A percentile compares a stretch with the other conserved stretches of the same genome.
phyloP scores from a whole-genome alignment of 495 filamentous ascomycete genomes.

The Tuber aestivum region DNA sequence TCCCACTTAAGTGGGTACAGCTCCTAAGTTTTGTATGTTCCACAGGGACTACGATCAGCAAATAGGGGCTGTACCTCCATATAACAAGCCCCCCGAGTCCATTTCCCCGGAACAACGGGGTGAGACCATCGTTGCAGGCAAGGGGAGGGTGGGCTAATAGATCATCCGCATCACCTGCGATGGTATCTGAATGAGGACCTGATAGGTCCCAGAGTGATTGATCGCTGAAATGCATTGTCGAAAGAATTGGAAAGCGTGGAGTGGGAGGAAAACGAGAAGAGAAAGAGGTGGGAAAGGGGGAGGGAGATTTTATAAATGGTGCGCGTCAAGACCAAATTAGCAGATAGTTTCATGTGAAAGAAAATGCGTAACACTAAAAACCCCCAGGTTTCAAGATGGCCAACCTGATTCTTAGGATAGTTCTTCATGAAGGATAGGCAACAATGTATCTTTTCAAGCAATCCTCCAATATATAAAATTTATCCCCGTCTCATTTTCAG shows the following conservation, averaged over 20 bases:
- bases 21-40: no score
- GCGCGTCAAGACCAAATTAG: no score
- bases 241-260: no score
- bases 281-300: no score
- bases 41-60: no score
- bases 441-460: background rate
- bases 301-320: no score
- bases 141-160: constrained; percentile 25
- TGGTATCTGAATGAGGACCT: constrained; percentile 30
- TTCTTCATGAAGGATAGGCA: no score
- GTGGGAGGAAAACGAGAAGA: background rate
- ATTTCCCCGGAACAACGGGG: background rate
- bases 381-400: background rate
- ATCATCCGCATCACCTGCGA: constrained; percentile 25
- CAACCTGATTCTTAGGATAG: no score
- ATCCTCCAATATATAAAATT: background rate
- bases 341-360: no score
- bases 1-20: no score
- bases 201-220: constrained; percentile 28
- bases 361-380: no score
- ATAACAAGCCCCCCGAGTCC: background rate
- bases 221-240: background rate
- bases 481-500: background rate
- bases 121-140: constrained; percentile 25
- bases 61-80: no score